Base-by-base conservation (phyloP, 163 green algal species). In the Scenedesmus sp. region DNA sequence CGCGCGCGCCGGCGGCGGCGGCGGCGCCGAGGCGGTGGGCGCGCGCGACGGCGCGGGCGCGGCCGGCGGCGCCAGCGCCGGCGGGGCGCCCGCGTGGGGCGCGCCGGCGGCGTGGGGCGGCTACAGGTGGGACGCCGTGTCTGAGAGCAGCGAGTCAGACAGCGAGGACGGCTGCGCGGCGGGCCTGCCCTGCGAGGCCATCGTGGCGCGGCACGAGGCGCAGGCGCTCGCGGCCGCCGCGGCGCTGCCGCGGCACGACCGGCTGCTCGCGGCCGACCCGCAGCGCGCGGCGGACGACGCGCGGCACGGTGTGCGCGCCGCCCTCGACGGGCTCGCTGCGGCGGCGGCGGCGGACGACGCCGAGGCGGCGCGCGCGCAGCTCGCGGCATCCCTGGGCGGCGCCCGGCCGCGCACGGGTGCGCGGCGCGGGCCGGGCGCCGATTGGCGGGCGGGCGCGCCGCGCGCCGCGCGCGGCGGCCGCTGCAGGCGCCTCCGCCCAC, bases 151-250 rank as follows among this genome's bases (percentile, higher is more conserved):
- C 58, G 1, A 22, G 20, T 42, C 63, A 10, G 10, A 22, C 10
- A 17, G 53, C 14, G 28, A 33, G 5, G 60, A 34, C 3, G 28
- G 9, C 67, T 44, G 20, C 31, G 56, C 10, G 10, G 11, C 67
- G 53, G 67, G 33, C 10, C 15, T 65, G 29, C 51, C 67, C 34
- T 76, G 67, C 42, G 67, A 76, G 51, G 50, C 53, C 50, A 28
- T 77, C 4, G n/a, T 77, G n/a, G n/a, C 66, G 54, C 45, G 39
- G 36, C 62, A 70, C 18, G 29, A 48, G 66, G 47, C 50, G 66
- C 66, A 76, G 33, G 31, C 42, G 50, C 51, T 44, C 22, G 31
- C 51, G 45, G 39, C 39, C 39, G 39, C 6, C 39, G 7, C 10
- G 39, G 39, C 39, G 39, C 24, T 76, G 51, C 51, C 48, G 4